Evolutionary conservation across 345 rosid genomes (phyloP).

Genomic region (Lenwebbia sp.): DNA sequence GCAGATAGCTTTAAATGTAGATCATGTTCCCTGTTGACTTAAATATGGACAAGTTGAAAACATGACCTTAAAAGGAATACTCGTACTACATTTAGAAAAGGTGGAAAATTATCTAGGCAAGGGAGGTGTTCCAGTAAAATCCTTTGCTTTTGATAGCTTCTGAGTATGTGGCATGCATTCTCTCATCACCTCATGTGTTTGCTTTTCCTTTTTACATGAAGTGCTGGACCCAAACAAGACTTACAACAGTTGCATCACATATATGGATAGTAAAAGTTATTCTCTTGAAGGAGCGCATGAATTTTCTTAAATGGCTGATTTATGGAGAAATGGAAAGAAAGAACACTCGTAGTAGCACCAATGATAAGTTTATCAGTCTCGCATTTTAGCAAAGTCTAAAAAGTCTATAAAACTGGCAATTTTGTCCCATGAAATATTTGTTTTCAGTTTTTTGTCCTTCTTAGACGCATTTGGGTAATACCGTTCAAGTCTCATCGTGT

Average conservation of each 20-base stretch:
- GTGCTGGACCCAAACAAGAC: background rate
- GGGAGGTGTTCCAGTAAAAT: background rate
- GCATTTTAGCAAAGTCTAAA: background rate
- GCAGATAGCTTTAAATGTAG: background rate
- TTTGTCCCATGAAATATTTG: background rate
- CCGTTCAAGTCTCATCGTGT: background rate
- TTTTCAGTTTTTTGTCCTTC: background rate
- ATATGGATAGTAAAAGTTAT: background rate
- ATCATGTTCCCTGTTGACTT: background rate
- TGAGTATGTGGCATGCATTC: background rate
- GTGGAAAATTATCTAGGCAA: background rate
- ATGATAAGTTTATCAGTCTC: background rate
- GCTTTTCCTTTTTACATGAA: background rate
- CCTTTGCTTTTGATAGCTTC: background rate
- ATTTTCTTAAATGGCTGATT: background rate
- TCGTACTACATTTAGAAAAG: background rate
- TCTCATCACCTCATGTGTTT: background rate
- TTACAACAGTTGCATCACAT: background rate
- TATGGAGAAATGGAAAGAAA: background rate
- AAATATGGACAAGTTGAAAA: background rate
- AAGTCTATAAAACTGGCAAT: background rate
- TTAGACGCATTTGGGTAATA: background rate
- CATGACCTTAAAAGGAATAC: background rate
- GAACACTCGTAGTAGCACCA: background rate
- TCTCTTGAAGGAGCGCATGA: background rate